Base-by-base conservation (phyloP, 805 yeast species). In the Wickerhamiella sergipiensis region DNA sequence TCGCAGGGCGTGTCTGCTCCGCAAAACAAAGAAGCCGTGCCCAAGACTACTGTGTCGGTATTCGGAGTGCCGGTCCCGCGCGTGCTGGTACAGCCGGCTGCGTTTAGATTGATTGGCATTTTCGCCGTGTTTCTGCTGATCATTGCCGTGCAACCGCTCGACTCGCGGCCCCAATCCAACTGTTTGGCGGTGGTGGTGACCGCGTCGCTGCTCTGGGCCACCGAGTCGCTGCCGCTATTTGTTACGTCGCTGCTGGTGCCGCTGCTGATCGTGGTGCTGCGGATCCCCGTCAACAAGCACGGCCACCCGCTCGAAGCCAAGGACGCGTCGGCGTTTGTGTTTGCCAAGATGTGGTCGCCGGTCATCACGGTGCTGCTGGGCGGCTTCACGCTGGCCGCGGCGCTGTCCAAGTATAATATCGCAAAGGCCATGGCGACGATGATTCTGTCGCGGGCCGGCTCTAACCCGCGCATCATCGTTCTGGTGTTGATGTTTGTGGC, bases 301-400 rank as follows among this genome's bases (percentile, higher is more conserved):
- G 63, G 62, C 15, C 45, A 47, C 5, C 72, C 79, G 0, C 71
- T 89, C 74, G 55, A 62, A 1, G 81, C 90, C 1, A 69, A 77
- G 0, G 84, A 77, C 7, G 89, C 97, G 1, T 76, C 95, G 0
- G 78, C 80, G 59, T 85, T 75, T 62, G 85, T 90, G 49, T 77
- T 92, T 55, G 72, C 86, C 1, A 72, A 88, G 18, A 90, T 90
- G 97, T 90, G 97, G 97, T 81, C 89, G 7, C 86, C 96, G 1
- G 94, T 88, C 15, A 86, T 92, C 55, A 80, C 89, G 84, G 71
- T 90, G 40, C 71, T 90, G 48, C 69, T 90, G 10, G 97, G 97
- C 56, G 98, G 98, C 1, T 90, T 90, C 67, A 83, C 97, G 0
- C 70, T 90, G 51, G 97, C 98, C 12, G 96, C 95, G 15, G 96